A percentile compares a stretch with the other conserved stretches of the same genome.
Conservation (phyloP, 2,329 filamentous ascomycete genomes). For the Exophiala sp. region DNA sequence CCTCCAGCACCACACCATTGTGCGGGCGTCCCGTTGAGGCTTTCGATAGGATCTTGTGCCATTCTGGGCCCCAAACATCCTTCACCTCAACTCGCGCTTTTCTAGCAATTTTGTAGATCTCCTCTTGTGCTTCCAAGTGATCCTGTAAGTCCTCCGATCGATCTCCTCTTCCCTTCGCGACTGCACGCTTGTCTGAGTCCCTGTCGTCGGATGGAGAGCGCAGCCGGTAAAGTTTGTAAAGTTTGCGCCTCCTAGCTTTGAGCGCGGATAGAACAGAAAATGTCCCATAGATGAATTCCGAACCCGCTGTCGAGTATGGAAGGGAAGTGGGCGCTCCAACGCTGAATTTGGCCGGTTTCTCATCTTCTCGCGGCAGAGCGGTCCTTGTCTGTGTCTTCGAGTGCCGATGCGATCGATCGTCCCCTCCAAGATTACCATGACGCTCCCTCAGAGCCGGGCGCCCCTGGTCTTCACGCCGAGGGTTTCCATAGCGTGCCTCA, state of each 20-base stretch:
- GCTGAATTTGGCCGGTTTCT: not conserved
- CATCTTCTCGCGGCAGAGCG: not conserved
- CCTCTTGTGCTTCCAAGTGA: constrained; percentile 2
- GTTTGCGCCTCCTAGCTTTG: constrained; percentile 59
- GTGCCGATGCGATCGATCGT: not conserved
- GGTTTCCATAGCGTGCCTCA: constrained; percentile 7
- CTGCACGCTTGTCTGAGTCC: not conserved
- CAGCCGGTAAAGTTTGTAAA: constrained; percentile 77
- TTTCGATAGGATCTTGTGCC: constrained; percentile 68
- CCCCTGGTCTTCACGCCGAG: not conserved
- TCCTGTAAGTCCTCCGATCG: not conserved
- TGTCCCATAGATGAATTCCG: constrained; percentile 83
- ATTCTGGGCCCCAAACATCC: constrained; percentile 41
- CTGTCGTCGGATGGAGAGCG: constrained; percentile 3
- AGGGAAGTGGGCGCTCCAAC: constrained; percentile 36
- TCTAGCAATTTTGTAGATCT: constrained; percentile 16
- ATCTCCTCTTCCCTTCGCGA: not conserved
- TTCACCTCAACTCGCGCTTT: constrained; percentile 10
- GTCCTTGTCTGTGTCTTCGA: not conserved
- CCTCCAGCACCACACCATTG: constrained; percentile 83
- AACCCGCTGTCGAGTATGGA: constrained; percentile 75
- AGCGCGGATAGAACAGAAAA: constrained; percentile 77
- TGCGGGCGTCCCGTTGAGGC: constrained; percentile 78
- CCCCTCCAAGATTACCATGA: not conserved
- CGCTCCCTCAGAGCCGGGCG: not conserved